These are phyloP conservation scores for Pythium pyrilobum DNA, from an alignment of 352 stramenopile genomes.

Conservation along the genomic window DNA sequence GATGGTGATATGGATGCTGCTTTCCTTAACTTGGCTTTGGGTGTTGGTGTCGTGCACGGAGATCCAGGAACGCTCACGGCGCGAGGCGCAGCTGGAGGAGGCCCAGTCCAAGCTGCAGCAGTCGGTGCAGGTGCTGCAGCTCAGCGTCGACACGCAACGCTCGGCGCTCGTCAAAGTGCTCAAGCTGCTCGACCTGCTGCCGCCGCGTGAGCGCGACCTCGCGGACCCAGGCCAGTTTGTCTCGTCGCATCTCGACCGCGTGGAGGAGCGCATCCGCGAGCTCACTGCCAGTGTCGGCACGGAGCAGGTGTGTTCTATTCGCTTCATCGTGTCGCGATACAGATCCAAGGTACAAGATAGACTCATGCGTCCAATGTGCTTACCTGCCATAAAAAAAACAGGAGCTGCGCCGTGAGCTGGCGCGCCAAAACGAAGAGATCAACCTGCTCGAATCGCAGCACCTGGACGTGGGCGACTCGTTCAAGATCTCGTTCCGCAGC, in stretches of 20 bases:
- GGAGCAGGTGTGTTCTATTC: constrained; percentile 34
- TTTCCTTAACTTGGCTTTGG: constrained; percentile 51
- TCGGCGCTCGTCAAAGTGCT: constrained; percentile 51
- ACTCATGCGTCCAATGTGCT: too few relatives aligned
- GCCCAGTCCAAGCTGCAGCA: constrained; percentile 63
- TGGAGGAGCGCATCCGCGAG: constrained; percentile 55
- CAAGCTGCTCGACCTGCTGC: constrained; percentile 32
- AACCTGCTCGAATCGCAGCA: constrained; percentile 57
- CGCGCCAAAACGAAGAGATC: constrained; percentile 53
- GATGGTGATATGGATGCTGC: neutral
- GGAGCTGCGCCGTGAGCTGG: constrained; percentile 50
- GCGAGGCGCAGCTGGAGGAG: constrained; percentile 56
- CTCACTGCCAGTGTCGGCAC: constrained; percentile 50
- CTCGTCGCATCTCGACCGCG: constrained; percentile 33
- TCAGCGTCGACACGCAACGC: constrained; percentile 45
- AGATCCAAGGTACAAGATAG: too few relatives aligned
- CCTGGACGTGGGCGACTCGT: constrained; percentile 44
- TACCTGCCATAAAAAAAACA: too few relatives aligned
- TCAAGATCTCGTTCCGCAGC: constrained; percentile 85
- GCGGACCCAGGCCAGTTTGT: constrained; percentile 35
- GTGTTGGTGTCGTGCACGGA: constrained; percentile 45
- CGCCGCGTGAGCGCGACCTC: constrained; percentile 8
- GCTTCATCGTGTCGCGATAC: too few relatives aligned
- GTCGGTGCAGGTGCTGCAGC: constrained; percentile 50
- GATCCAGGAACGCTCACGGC: constrained; percentile 71